Base-by-base conservation (phyloP, 257 asterid species). In the Solanum paucissectum region DNA sequence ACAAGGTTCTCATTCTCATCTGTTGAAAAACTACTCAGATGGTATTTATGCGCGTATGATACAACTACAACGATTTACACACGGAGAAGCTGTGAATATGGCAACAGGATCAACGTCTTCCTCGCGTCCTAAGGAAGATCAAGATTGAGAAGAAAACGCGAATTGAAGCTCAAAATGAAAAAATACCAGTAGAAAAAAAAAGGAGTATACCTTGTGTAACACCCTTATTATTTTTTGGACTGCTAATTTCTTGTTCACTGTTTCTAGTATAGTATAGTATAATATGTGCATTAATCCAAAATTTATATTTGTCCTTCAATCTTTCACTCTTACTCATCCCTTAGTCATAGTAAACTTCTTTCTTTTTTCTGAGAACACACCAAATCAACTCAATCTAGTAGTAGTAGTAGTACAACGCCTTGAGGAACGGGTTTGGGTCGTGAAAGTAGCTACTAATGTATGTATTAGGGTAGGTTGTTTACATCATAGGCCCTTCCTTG, bases 31-130 rank as follows among this genome's bases (percentile, higher is more conserved):
- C 88, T 64, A 88, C 58, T 89, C 95, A 0, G 98, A 95, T 46
- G 98, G 99, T 16, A 89, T 94, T 27, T 96, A 96, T 46, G 95
- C 98, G 0, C 92, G 98, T 1, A 95, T 96, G 99, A 94, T 93
- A 83, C 98, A 96, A 86, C 89, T 96, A 72, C 99, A 96, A 88
- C 88, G 94, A 71, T 90, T 95, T 87, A 33, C 95, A 2, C 98
- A 94, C 20, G 98, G 98, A 5, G 95, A 94, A 82, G 92, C 91
- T 49, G 89, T 92, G 60, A 91, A 90, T 87, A 89, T 90, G 91
- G 95, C 93, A 8, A 79, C 97, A 1, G 92, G 94, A 76, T 92
- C 96, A 16, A 90, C 89, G 86, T 93, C 98, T 38, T 90, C 94
- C 5, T 86, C 89, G 7, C 92, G 87, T 9, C 85, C 89, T 12